Evolutionary conservation across 768 basidiomycete genomes (phyloP), one percentile per base, ranked within the genome.

Genomic region (Terana coerulea): DNA sequence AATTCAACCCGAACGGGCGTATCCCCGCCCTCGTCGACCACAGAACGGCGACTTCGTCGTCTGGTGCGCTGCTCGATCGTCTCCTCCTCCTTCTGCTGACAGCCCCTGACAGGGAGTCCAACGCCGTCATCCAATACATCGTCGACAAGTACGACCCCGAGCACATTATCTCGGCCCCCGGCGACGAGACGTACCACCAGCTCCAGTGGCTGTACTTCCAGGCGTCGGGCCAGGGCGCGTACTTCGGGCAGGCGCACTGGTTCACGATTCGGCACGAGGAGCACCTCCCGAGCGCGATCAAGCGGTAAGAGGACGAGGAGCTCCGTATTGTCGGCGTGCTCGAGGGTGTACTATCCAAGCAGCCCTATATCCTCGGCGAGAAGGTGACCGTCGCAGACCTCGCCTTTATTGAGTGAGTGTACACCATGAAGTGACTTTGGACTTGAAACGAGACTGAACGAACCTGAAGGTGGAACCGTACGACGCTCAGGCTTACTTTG

Each of bases 181-280:
- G 46, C 40, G 39, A 57, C 17, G 62, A 57, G 15, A 56, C 59
- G 51, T 51, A 39, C 49, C 9, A 15, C 22, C 50, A 58, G 33
- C 49, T 69, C 22, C 71, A 70, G 59, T 75, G 72, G 75, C 70
- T 76, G 40, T 72, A 73, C 66, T 76, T 75, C 61, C 64, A 65
- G 43, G 58, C 59, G 10, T 61, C 61, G 1, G 64, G 64, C 5
- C 62, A 65, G 44, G 64, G 62, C 54, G 59, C 62, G 33, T 61
- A 61, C 55, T 64, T 59, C 49, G 63, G 61, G 15, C 60, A 64
- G 54, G 58, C 54, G 19, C 33, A 51, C 34, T 66, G 61, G 63
- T 66, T 66, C 62, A 30, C 45, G 40, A 22, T 39, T 5, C 61
- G 43, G 53, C 62, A 63, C 53, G 42, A 57, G 10, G 66, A 67